Evolutionary conservation across 495 filamentous ascomycete species (phyloP).

Genomic region (Penicillium goetzii): DNA sequence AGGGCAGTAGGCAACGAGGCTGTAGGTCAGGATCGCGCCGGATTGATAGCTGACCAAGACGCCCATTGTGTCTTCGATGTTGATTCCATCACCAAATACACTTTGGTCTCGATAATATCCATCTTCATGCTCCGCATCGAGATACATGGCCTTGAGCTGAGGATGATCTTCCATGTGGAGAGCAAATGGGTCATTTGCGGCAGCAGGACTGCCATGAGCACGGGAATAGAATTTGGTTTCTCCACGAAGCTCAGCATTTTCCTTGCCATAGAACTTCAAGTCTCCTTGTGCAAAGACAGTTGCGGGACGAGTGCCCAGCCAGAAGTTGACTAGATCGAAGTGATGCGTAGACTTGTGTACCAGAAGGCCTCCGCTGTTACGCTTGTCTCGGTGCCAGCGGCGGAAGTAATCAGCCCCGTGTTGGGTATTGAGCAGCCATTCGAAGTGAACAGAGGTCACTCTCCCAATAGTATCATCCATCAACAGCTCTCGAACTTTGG

Average conservation of each 20-base stretch:
- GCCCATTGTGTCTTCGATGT: constrained; percentile 64
- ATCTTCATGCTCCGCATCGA: constrained; percentile 63
- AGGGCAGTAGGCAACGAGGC: constrained; percentile 37
- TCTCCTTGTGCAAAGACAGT: constrained; percentile 41
- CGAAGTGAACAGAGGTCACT: constrained; percentile 60
- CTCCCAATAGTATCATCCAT: constrained; percentile 54
- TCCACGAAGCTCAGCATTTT: constrained; percentile 39
- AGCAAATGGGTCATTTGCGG: constrained; percentile 47
- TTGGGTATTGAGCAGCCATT: constrained; percentile 62
- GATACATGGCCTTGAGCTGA: constrained; percentile 57
- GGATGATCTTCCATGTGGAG: constrained; percentile 52
- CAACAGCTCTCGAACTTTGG: constrained; percentile 46
- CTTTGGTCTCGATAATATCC: constrained; percentile 61
- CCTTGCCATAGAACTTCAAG: constrained; percentile 40
- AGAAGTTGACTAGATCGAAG: constrained; percentile 43
- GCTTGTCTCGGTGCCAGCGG: constrained; percentile 63
- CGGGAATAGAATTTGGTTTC: constrained; percentile 38
- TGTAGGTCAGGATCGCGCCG: constrained; percentile 38
- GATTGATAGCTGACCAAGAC: constrained; percentile 56
- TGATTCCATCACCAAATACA: constrained; percentile 62
- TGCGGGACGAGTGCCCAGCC: constrained; percentile 31
- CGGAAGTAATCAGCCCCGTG: constrained; percentile 66
- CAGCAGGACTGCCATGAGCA: constrained; percentile 32
- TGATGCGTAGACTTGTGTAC: constrained; percentile 43
- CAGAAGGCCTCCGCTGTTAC: constrained; percentile 57